phyloP scores from a whole-genome alignment of 129 eudicot genomes.

The Kitagawia praeruptora region DNA sequence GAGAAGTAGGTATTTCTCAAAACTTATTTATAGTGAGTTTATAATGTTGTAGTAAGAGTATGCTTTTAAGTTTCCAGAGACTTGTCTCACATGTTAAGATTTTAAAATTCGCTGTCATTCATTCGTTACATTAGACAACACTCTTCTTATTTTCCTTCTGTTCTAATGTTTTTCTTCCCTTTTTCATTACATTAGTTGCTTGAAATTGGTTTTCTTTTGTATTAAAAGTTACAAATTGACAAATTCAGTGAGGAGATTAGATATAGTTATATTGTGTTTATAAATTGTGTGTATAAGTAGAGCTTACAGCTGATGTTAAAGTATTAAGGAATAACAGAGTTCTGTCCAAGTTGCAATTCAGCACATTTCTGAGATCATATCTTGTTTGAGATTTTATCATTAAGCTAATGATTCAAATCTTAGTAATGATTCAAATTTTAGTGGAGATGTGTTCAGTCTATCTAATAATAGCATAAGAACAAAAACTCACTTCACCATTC shows the following conservation, averaged over 20 bases:
- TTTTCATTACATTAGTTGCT: too few relatives aligned
- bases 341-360: too few relatives aligned
- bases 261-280: neutral
- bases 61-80: conserved; percentile 55
- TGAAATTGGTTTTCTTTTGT: neutral
- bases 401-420: too few relatives aligned
- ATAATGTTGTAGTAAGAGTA: conserved; percentile 14
- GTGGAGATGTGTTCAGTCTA: too few relatives aligned
- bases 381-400: too few relatives aligned
- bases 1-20: neutral
- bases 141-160: conserved; percentile 17
- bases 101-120: conserved; percentile 18
- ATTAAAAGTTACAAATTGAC: too few relatives aligned
- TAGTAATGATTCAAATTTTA: too few relatives aligned
- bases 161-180: neutral
- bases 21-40: conserved; percentile 35
- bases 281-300: too few relatives aligned
- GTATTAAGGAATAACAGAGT: too few relatives aligned
- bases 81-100: conserved; percentile 58
- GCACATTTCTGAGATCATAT: too few relatives aligned
- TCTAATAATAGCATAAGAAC: too few relatives aligned
- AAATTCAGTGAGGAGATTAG: neutral
- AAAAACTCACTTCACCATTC: neutral
- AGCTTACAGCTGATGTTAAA: too few relatives aligned
- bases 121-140: conserved; percentile 39